phyloP scores from a whole-genome alignment of 306 rosid species.

The Quercus parvula region DNA sequence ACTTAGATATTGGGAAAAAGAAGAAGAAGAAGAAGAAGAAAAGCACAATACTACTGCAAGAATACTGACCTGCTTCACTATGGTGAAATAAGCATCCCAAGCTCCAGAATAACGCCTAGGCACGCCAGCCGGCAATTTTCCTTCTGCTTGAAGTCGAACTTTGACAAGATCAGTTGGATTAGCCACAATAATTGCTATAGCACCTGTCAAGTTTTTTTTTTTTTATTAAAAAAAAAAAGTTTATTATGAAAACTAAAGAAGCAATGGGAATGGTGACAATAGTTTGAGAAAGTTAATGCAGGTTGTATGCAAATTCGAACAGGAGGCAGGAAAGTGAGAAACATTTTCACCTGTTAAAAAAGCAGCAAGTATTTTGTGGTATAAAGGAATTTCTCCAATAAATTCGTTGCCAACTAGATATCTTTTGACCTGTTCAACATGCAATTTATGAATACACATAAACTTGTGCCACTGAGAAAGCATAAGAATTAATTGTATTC shows the following conservation, averaged over 20 bases:
- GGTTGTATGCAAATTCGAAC: conserved; percentile 2
- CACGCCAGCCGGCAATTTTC: conserved; percentile 73
- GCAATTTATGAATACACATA: conserved; percentile 40
- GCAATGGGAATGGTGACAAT: neutral
- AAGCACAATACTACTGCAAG: neutral
- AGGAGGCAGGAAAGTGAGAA: neutral
- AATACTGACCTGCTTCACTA: conserved; percentile 65
- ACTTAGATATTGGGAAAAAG: neutral
- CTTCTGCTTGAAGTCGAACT: conserved; percentile 94
- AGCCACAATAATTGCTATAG: conserved; percentile 79
- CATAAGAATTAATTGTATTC: conserved; percentile 22
- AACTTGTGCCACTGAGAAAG: conserved; percentile 26
- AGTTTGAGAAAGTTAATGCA: neutral
- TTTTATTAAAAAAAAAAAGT: neutral
- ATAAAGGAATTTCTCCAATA: conserved; percentile 73
- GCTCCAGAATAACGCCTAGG: conserved; percentile 94
- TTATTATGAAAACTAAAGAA: neutral
- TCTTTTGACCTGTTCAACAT: conserved; percentile 72
- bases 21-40: neutral
- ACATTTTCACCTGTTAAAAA: conserved; percentile 77
- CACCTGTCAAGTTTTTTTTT: conserved; percentile 51
- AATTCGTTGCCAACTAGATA: conserved; percentile 84
- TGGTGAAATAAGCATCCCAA: conserved; percentile 75
- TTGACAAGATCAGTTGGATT: conserved; percentile 96
- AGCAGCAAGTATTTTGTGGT: conserved; percentile 88